These are phyloP conservation scores for Boletus coccyginus DNA, from an alignment of 768 basidiomycete species.

Conservation along the genomic window DNA sequence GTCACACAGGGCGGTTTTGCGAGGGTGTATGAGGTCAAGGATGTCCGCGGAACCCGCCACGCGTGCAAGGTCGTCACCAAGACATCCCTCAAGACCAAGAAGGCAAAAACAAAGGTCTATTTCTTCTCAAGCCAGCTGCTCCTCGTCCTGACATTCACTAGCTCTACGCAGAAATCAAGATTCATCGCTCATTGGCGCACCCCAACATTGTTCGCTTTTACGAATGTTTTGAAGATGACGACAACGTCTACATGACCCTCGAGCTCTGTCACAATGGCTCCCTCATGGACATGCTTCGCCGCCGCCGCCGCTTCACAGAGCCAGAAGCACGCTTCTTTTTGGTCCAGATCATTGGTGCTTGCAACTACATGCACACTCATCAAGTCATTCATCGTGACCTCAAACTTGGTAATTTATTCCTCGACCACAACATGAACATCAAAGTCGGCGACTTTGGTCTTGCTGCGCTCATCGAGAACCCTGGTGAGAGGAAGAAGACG, in stretches of 20 bases:
- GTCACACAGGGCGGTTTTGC: constrained; percentile 81
- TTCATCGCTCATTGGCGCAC: constrained; percentile 86
- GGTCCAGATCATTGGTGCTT: constrained; percentile 92
- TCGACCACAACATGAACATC: constrained; percentile 89
- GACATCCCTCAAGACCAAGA: constrained; percentile 87
- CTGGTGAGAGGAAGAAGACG: constrained; percentile 97
- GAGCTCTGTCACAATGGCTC: constrained; percentile 90
- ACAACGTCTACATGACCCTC: constrained; percentile 96
- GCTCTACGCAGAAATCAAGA: constrained; percentile 99
- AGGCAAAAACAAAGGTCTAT: constrained; percentile 92
- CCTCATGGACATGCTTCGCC: constrained; percentile 87
- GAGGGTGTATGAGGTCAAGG: constrained; percentile 92
- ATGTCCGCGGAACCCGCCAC: constrained; percentile 55
- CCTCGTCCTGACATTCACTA: constrained; percentile 29
- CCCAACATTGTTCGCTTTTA: constrained; percentile 91
- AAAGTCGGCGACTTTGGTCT: constrained; percentile 98
- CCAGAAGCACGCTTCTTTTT: constrained; percentile 92
- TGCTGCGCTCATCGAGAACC: constrained; percentile 93
- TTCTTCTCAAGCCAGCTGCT: not conserved
- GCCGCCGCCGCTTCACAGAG: constrained; percentile 84
- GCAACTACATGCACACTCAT: constrained; percentile 95
- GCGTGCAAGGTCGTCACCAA: constrained; percentile 98
- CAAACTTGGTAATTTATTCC: constrained; percentile 93
- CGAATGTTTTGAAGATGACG: constrained; percentile 93
- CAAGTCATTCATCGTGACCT: constrained; percentile 98